phyloP scores from a whole-genome alignment of 768 basidiomycete genomes.

The Boletus sensibilis region DNA sequence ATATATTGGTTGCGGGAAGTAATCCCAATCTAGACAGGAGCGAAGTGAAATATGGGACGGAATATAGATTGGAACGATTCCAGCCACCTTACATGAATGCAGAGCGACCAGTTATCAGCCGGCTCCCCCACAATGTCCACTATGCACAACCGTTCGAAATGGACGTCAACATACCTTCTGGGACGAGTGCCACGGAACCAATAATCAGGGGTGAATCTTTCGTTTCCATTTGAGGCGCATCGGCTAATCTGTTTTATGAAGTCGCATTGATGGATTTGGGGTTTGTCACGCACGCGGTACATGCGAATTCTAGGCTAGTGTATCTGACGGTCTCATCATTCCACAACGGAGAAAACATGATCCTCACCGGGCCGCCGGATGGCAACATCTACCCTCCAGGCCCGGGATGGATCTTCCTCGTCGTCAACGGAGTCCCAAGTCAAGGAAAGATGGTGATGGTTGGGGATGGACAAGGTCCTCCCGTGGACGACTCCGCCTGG shows the following conservation, averaged over 20 bases:
- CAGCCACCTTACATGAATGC: constrained; percentile 75
- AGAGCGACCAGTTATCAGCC: constrained; percentile 53
- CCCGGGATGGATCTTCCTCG: constrained; percentile 72
- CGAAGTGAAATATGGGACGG: constrained; percentile 71
- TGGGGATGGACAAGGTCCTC: constrained; percentile 62
- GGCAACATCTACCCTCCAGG: constrained; percentile 74
- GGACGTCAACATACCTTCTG: constrained; percentile 41
- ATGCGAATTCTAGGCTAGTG: constrained; percentile 74
- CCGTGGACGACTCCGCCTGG: constrained; percentile 53
- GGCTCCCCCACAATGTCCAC: constrained; percentile 36
- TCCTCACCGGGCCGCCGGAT: constrained; percentile 63
- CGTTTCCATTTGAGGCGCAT: not conserved
- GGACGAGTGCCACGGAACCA: constrained; percentile 33
- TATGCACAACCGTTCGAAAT: constrained; percentile 51
- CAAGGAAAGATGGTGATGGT: constrained; percentile 62
- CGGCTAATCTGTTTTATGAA: constrained; percentile 28
- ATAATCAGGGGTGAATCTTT: constrained; percentile 50
- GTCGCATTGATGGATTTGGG: constrained; percentile 80
- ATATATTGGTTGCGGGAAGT: constrained; percentile 77
- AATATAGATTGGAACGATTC: constrained; percentile 87
- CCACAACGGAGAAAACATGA: constrained; percentile 46
- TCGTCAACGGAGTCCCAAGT: constrained; percentile 67
- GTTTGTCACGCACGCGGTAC: constrained; percentile 75
- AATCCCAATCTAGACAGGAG: constrained; percentile 83
- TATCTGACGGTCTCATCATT: constrained; percentile 52